These are phyloP conservation scores for Fusarium acutatum DNA, from an alignment of 2,329 filamentous ascomycete species.

Conservation along the genomic window DNA sequence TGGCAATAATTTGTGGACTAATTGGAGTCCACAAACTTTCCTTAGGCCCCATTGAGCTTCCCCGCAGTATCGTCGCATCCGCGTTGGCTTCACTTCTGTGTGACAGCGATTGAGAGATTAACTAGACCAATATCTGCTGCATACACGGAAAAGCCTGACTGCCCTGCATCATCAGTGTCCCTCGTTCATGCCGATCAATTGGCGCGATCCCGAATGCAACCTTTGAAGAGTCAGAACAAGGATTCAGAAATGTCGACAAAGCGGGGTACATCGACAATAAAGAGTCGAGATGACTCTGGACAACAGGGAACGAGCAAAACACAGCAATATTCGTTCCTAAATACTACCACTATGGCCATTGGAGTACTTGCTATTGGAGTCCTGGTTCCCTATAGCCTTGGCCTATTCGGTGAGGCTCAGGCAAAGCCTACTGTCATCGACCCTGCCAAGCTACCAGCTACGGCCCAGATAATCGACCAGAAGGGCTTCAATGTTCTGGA, in stretches of 20 bases:
- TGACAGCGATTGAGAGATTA: background rate
- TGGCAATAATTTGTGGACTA: no score
- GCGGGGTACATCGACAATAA: slow-evolving; percentile 10
- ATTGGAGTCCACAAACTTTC: background rate
- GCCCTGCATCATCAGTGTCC: background rate
- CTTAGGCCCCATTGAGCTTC: background rate
- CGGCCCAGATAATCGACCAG: slow-evolving; percentile 36
- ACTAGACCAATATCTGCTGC: background rate
- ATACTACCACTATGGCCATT: background rate
- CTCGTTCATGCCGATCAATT: no score
- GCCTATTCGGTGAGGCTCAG: background rate
- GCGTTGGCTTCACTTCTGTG: background rate
- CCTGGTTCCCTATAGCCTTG: background rate
- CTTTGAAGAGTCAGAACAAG: background rate
- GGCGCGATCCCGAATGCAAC: background rate
- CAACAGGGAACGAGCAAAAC: background rate
- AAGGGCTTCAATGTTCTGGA: slow-evolving; percentile 34
- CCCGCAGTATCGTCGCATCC: background rate
- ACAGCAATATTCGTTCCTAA: background rate
- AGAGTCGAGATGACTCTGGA: background rate
- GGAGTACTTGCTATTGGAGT: background rate
- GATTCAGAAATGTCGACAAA: background rate
- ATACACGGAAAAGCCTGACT: background rate
- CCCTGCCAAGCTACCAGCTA: slow-evolving; percentile 5
- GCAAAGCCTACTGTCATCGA: background rate